Evolutionary conservation across 169 alveolate genomes (phyloP), one percentile per base, ranked within the genome.

Genomic region (Plasmodium gonderi): DNA sequence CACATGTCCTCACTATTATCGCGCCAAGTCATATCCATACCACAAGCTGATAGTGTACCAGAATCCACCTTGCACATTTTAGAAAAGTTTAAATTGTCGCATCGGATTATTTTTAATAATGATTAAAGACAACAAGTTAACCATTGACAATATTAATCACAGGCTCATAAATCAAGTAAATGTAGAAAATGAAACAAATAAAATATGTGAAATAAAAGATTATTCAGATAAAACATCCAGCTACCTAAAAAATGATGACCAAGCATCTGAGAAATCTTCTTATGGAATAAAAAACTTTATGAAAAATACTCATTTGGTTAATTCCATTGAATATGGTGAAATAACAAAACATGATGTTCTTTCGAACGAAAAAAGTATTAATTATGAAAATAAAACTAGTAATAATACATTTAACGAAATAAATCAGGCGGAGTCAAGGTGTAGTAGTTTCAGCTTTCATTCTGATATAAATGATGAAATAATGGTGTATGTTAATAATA

Each of bases 91-190:
- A 76, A 49, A 11, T 17, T 76, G 47, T 29, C 38, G 38, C 23
- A 65, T n/a, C 60, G 23, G 23, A 33, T 38, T 29, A 49, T 69
- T 82, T 69, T 72, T 17, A 44, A 82, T 82, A 82, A 82, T 82
- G 92, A 82, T 82, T 60, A 82, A 82, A 82, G 81, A 72, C 82
- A 72, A 82, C 29, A 68, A 82, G 40, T 14, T 82, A 29, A 38
- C 78, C 47, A 82, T 82, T 68, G 92, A 82, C n/a, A 82, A 82
- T 17, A 68, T 82, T 82, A 82, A 82, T 49, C 38, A 82, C 60
- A 47, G 36, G 40, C 36, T 82, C 17, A 82, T 45, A 44, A 82
- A 33, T 45, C 44, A 26, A 82, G 92, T 33, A 5, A 69, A 44
- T n/a, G 78, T 68, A 29, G 76, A 29, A 14, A 60, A 69, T 45